phyloP scores from a whole-genome alignment of 1,284 basidiomycete species.

The Microbotryum lychnidis-dioicae region DNA sequence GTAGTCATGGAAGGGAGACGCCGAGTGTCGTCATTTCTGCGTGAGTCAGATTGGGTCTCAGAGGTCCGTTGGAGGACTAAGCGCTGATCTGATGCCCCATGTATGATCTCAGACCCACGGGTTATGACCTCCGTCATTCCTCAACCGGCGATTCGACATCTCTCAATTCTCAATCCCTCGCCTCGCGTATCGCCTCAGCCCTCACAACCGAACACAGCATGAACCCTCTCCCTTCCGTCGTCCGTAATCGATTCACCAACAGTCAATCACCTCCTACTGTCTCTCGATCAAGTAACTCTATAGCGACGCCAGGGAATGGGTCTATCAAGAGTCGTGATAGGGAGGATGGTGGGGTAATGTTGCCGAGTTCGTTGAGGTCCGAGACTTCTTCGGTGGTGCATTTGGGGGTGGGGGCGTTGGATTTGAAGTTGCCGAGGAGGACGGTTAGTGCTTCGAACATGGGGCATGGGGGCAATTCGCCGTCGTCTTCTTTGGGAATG shows the following conservation, averaged over 20 bases:
- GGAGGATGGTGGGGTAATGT: background rate
- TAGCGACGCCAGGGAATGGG: background rate
- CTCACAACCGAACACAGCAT: background rate
- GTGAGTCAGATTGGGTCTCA: background rate
- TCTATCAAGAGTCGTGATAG: background rate
- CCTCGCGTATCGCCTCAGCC: background rate
- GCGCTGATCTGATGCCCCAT: too few species aligned
- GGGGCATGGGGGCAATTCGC: background rate
- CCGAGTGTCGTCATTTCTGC: slow-evolving; percentile 3
- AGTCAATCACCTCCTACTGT: background rate
- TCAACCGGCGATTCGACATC: background rate
- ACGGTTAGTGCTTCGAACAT: background rate
- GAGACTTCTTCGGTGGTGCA: background rate
- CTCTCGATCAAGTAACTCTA: background rate
- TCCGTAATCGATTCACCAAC: background rate
- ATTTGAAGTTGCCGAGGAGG: background rate
- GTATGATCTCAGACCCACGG: background rate
- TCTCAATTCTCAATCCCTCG: background rate
- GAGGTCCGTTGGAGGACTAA: too few species aligned
- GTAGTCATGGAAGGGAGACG: background rate
- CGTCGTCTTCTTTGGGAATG: background rate
- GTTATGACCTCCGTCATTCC: background rate
- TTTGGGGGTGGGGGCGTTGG: background rate
- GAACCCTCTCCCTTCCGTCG: background rate
- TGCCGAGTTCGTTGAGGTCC: background rate